Base-by-base conservation (phyloP, 768 basidiomycete genomes). In the Cystobasidium onofrii region DNA sequence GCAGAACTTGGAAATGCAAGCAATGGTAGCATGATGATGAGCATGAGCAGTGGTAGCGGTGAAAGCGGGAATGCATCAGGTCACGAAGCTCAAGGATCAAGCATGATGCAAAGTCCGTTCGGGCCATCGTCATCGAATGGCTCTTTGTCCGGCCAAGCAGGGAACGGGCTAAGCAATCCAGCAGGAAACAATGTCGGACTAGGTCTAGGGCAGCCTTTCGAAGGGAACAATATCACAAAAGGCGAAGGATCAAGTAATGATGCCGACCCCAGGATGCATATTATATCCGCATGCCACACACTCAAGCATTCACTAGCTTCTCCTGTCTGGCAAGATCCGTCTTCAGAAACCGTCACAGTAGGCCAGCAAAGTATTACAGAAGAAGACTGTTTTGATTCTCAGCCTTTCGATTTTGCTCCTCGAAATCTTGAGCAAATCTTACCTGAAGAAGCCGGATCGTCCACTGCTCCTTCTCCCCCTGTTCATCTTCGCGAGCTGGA, bases 231-330 rank as follows among this genome's bases (percentile, higher is more conserved):
- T 17, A 31, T 1, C 54, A 36, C 18, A 34, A 34, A 46, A 34
- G 69, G 44, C 9, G 7, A 25, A 31, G 54, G 46, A 55, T 55
- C 50, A 36, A 31, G 27, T 13, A 54, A 41, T 20, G 65, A 67
- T 31, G 69, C 55, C 1, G 69, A 71, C 54, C 69, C 69, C 4
- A 3, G 69, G 15, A 33, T 33, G 55, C 69, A 71, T 10, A 71
- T 71, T 15, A 55, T 71, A 13, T 71, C 69, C 20, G 69, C 69
- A 18, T 31, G 52, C 20, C 33, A 71, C n/a, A 71, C 69, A 1
- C 41, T 71, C 7, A n/a, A 36, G 41, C 54, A 71, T 60, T 71
- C 69, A 31, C 54, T 71, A 33, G 34, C 33, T 7, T 31, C 9
- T 36, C 54, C 69, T 13, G 69, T 55, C 25, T 71, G 69, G 69